phyloP scores from a whole-genome alignment of 257 asterid species.

The Scutellaria galericulata region DNA sequence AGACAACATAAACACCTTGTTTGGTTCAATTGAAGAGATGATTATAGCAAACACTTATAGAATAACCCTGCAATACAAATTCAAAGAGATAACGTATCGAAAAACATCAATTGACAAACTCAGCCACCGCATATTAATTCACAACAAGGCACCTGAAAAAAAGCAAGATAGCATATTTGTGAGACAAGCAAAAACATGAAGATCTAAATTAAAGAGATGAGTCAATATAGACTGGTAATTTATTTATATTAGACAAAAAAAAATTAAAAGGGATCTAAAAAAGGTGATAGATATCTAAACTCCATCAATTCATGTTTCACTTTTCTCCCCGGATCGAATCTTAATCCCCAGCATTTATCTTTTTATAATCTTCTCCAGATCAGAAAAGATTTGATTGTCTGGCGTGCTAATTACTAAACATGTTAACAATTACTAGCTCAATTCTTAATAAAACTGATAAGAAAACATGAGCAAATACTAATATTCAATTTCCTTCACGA shows the following conservation, averaged over 20 bases:
- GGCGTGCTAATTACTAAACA: conserved; percentile 35
- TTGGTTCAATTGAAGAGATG: conserved; percentile 13
- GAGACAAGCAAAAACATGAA: conserved; percentile 7
- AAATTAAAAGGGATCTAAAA: conserved; percentile 37
- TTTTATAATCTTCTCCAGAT: conserved; percentile 37
- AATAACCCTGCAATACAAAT: conserved; percentile 82
- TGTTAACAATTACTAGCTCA: conserved; percentile 4
- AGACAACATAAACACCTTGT: conserved; percentile 24
- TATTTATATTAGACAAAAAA: not conserved
- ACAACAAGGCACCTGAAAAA: conserved; percentile 45
- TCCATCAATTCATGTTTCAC: conserved; percentile 44
- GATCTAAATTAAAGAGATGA: conserved; percentile 16
- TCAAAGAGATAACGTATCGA: conserved; percentile 64
- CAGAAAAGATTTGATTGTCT: conserved; percentile 37
- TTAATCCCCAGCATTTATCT: conserved; percentile 18
- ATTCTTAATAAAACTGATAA: conserved; percentile 1
- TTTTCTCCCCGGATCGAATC: conserved; percentile 48
- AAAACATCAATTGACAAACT: conserved; percentile 63
- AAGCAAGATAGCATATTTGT: conserved; percentile 26
- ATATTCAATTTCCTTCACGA: not conserved
- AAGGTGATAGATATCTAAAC: conserved; percentile 27
- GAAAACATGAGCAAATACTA: conserved; percentile 17
- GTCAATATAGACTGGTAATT: not conserved
- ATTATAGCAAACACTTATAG: conserved; percentile 51
- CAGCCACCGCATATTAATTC: conserved; percentile 63